Conservation (phyloP, 2,329 filamentous ascomycete genomes). For the Aspergillus spinulosporus region DNA sequence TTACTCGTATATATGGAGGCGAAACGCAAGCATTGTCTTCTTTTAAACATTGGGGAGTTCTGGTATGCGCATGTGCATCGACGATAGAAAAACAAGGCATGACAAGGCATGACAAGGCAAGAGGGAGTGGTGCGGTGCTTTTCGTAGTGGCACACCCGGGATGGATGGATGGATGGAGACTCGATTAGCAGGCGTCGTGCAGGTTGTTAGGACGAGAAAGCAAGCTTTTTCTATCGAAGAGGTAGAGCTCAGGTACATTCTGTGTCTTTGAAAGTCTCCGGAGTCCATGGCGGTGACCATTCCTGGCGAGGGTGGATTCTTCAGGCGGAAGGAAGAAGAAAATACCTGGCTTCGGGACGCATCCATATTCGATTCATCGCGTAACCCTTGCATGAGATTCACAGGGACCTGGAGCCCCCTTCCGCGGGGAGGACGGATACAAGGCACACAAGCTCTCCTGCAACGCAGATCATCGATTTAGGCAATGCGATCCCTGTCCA, state of each 20-base stretch:
- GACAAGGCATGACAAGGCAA: too few species aligned
- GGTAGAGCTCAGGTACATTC: background rate
- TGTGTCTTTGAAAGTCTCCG: background rate
- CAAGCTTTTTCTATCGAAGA: background rate
- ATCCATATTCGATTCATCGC: constrained; percentile 17
- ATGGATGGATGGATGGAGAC: background rate
- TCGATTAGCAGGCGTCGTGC: background rate
- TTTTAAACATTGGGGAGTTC: too few species aligned
- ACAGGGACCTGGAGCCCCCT: constrained; percentile 3
- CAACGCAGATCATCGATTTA: constrained; percentile 13
- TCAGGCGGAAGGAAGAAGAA: background rate
- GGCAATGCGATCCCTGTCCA: constrained; percentile 9
- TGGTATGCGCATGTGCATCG: background rate
- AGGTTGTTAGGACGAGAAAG: background rate
- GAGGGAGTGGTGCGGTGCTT: background rate
- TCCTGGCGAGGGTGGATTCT: background rate
- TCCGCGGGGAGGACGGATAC: constrained; percentile 7
- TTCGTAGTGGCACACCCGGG: background rate
- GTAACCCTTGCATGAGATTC: constrained; percentile 22
- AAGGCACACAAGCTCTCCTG: constrained; percentile 8
- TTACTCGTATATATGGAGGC: too few species aligned
- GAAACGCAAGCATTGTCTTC: too few species aligned
- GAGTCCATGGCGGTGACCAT: background rate
- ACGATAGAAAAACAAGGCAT: background rate
- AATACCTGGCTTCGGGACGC: background rate